Evolutionary conservation across 2,329 filamentous ascomycete species (phyloP).

Genomic region (Fusarium albidum): DNA sequence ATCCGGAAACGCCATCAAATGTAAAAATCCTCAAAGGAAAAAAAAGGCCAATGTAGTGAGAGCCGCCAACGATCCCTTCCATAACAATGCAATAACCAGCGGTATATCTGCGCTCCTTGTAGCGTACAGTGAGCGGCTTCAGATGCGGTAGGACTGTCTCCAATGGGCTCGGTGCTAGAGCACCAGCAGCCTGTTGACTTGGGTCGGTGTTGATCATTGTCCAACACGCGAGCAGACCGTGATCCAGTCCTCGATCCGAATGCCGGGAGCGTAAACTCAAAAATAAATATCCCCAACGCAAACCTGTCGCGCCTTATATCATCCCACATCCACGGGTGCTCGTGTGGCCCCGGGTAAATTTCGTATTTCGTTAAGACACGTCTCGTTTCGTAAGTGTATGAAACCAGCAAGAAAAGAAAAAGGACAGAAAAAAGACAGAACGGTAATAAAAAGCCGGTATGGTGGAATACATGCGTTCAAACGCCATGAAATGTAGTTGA

Average conservation of each 20-base stretch:
- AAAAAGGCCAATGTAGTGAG: constrained; percentile 19
- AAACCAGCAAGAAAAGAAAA: constrained; percentile 38
- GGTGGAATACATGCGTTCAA: constrained; percentile 38
- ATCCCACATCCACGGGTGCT: constrained; percentile 37
- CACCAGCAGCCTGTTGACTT: constrained; percentile 13
- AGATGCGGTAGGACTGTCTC: constrained; percentile 11
- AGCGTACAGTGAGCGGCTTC: constrained; percentile 35
- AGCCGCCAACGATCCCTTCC: constrained; percentile 30
- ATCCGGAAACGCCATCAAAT: constrained; percentile 37
- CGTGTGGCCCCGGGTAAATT: constrained; percentile 37
- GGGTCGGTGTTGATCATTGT: neutral
- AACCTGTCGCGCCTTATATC: constrained; percentile 37
- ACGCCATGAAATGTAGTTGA: constrained; percentile 39
- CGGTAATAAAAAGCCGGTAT: constrained; percentile 29
- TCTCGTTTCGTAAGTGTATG: constrained; percentile 42
- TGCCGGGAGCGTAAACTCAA: constrained; percentile 29
- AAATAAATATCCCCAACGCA: constrained; percentile 22
- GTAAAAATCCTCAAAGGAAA: constrained; percentile 23
- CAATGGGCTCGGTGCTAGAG: constrained; percentile 19
- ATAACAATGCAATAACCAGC: constrained; percentile 34
- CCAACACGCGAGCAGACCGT: constrained; percentile 33
- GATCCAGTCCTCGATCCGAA: constrained; percentile 26
- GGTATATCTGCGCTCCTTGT: constrained; percentile 32
- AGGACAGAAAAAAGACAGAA: constrained; percentile 28
- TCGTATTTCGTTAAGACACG: constrained; percentile 46